Percentiles rank a stretch among this genome's conserved stretches.
Evolutionary conservation across 306 rosid genomes (phyloP).

Genomic region (Lathyrus sativus): DNA sequence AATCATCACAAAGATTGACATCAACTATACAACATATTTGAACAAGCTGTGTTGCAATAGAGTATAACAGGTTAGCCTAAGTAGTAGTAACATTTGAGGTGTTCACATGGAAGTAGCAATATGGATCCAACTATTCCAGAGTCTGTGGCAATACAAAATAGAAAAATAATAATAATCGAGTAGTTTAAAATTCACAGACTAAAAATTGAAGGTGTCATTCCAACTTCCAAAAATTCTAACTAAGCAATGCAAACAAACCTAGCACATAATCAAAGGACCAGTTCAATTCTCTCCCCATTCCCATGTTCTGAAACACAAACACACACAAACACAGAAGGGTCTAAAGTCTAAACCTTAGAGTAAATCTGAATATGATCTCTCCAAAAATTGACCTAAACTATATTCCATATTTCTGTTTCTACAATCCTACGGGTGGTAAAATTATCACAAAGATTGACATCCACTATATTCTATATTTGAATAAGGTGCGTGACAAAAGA

Average conservation of each 20-base stretch:
- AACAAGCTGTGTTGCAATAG: slow-evolving; percentile 13
- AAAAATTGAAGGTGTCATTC: slow-evolving; percentile 21
- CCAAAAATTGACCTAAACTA: no score
- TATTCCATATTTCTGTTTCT: no score
- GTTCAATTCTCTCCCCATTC: background rate
- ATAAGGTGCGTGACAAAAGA: slow-evolving; percentile 14
- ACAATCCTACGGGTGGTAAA: no score
- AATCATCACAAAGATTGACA: slow-evolving; percentile 37
- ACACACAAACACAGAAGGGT: slow-evolving; percentile 16
- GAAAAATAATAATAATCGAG: background rate
- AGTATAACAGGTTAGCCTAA: slow-evolving; percentile 28
- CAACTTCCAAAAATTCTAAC: slow-evolving; percentile 14
- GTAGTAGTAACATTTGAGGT: background rate
- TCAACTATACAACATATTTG: slow-evolving; percentile 29
- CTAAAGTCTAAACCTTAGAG: slow-evolving; percentile 72
- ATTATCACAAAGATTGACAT: no score
- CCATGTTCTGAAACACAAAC: no score
- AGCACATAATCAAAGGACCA: slow-evolving; percentile 30
- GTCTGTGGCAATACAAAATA: background rate
- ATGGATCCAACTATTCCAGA: slow-evolving; percentile 16
- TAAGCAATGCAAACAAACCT: slow-evolving; percentile 21
- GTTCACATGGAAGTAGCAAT: slow-evolving; percentile 13
- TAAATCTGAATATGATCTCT: slow-evolving; percentile 96
- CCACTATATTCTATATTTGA: slow-evolving; percentile 31
- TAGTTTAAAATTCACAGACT: slow-evolving; percentile 10